Percentiles rank a stretch among this genome's conserved stretches.
Evolutionary conservation across 1,284 basidiomycete species (phyloP).

Genomic region (Coniferiporia weirii): DNA sequence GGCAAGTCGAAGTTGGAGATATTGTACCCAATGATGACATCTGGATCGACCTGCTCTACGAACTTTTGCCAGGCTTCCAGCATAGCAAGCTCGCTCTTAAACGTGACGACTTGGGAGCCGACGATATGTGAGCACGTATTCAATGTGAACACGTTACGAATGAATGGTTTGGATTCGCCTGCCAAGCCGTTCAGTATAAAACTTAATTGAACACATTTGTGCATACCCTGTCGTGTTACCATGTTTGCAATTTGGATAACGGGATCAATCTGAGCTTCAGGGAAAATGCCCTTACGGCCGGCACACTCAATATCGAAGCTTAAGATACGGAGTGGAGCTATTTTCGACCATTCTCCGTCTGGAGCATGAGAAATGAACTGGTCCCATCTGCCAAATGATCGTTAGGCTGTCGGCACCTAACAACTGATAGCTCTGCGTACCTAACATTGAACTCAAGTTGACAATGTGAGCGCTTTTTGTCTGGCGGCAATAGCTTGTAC

Average conservation of each 20-base stretch:
- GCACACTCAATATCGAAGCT: slow-evolving; percentile 98
- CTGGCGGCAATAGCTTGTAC: slow-evolving; percentile 57
- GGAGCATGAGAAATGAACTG: slow-evolving; percentile 83
- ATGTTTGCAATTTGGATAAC: slow-evolving; percentile 98
- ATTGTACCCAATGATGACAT: slow-evolving; percentile 94
- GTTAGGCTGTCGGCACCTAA: slow-evolving; percentile 12
- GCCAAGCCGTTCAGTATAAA: not conserved
- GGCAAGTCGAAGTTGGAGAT: slow-evolving; percentile 90
- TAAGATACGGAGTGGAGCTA: slow-evolving; percentile 86
- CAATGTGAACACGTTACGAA: slow-evolving; percentile 93
- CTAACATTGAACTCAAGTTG: slow-evolving; percentile 80
- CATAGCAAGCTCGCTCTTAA: slow-evolving; percentile 68
- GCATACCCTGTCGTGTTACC: slow-evolving; percentile 88
- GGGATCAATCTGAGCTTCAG: slow-evolving; percentile 82
- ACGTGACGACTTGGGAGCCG: slow-evolving; percentile 90
- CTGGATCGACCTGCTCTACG: slow-evolving; percentile 83
- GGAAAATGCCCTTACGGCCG: slow-evolving; percentile 92
- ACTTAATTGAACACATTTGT: not conserved
- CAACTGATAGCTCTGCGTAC: slow-evolving; percentile 37
- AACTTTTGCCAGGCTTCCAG: slow-evolving; percentile 82
- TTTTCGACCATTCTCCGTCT: slow-evolving; percentile 85
- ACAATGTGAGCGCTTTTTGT: slow-evolving; percentile 70
- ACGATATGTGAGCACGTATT: slow-evolving; percentile 92
- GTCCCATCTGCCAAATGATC: slow-evolving; percentile 55
- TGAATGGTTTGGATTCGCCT: slow-evolving; percentile 89